These are phyloP conservation scores for Thuidium tamariscinum DNA, from an alignment of 225 moss, liverwort and hornwort species.

Conservation along the genomic window DNA sequence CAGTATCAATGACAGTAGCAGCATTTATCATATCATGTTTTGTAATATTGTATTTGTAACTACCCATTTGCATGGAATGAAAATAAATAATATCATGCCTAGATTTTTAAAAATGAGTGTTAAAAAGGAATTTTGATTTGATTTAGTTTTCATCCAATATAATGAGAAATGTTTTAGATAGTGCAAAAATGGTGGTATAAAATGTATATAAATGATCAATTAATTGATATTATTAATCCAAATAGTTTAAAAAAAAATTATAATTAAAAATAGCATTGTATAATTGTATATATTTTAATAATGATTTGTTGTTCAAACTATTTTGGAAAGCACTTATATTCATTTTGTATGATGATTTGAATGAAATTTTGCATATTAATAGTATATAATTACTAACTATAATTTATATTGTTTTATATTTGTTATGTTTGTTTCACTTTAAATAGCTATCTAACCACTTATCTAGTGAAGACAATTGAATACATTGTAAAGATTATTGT, in stretches of 20 bases:
- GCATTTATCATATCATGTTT: background rate
- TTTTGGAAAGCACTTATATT: background rate
- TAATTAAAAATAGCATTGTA: too few relatives aligned
- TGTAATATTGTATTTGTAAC: background rate
- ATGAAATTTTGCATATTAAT: background rate
- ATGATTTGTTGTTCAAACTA: background rate
- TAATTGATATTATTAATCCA: too few relatives aligned
- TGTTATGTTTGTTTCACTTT: background rate
- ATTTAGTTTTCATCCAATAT: background rate
- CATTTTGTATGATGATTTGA: background rate
- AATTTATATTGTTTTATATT: background rate
- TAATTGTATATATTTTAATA: too few relatives aligned
- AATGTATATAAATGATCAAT: too few relatives aligned
- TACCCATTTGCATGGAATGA: background rate
- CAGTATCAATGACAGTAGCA: background rate
- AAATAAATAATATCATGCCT: constrained; percentile 8
- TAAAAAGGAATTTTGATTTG: too few relatives aligned
- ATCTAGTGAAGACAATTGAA: background rate
- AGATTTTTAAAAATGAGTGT: background rate
- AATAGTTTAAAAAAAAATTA: background rate
- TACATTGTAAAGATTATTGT: background rate
- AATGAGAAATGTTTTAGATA: too few relatives aligned
- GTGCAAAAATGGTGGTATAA: background rate
- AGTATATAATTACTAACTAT: background rate
- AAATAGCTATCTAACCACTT: background rate